phyloP scores from a whole-genome alignment of 2,329 filamentous ascomycete species.

The Stachybotrys elegans region DNA sequence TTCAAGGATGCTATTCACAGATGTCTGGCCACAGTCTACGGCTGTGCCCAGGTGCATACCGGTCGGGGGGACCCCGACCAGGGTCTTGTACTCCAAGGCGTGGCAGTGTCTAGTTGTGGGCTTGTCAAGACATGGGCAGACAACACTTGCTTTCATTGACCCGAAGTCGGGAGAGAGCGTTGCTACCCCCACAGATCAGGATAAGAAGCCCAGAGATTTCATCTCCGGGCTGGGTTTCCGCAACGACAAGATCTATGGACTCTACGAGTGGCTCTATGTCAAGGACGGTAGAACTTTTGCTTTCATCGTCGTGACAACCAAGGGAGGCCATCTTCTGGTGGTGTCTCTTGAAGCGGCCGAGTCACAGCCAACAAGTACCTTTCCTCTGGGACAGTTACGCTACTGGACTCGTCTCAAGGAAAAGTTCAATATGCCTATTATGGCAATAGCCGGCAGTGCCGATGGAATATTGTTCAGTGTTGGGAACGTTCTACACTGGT shows the following conservation, averaged over 20 bases:
- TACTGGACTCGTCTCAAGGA: conserved; percentile 52
- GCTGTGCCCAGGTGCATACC: conserved; percentile 46
- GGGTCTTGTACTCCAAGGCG: conserved; percentile 49
- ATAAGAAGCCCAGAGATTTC: conserved; percentile 36
- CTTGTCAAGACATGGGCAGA: conserved; percentile 33
- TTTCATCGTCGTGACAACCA: conserved; percentile 57
- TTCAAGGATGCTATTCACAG: conserved; percentile 45
- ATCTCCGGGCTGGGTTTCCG: conserved; percentile 51
- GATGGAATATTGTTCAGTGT: conserved; percentile 53
- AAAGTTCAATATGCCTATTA: conserved; percentile 42
- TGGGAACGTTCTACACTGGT: conserved; percentile 50
- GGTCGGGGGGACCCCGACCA: conserved; percentile 42
- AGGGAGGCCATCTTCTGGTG: conserved; percentile 49
- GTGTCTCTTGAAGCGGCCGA: conserved; percentile 35
- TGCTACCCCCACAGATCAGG: conserved; percentile 39
- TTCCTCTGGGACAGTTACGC: conserved; percentile 28
- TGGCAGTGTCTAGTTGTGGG: conserved; percentile 52
- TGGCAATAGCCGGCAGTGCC: conserved; percentile 49
- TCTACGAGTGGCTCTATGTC: conserved; percentile 60
- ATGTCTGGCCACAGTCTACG: conserved; percentile 39
- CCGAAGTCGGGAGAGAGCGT: conserved; percentile 48
- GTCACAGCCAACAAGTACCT: background rate
- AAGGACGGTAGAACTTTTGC: conserved; percentile 54
- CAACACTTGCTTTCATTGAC: conserved; percentile 53
- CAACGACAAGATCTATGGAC: conserved; percentile 53